Evolutionary conservation across 345 rosid genomes (phyloP), one percentile per base, ranked within the genome.

Genomic region (Dipteronia sinensis): DNA sequence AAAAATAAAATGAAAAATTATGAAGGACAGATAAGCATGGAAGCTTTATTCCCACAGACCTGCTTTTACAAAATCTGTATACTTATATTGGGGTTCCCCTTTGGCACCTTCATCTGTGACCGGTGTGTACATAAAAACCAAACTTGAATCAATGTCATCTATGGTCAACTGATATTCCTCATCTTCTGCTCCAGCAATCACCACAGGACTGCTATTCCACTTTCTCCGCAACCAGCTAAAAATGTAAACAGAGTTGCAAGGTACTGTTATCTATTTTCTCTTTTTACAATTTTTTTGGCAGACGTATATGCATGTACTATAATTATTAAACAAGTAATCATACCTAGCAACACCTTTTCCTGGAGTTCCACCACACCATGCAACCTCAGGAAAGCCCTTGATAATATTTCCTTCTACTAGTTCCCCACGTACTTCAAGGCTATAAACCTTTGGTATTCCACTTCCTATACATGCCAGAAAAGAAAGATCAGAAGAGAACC

Each of bases 321-420:
- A 59, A 73, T 71, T 74, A 56, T 49, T 67, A 79, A 42, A 25
- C 55, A 38, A 74, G 59, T 34, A 63, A 72, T 49, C 78, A 75
- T 70, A 93, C 99, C 99, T 95, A 40, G 96, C 88, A 84, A 95
- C 97, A 66, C 99, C 90, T 81, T 91, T 95, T 74, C 97, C 98
- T 0, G 98, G 98, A 77, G 90, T 92, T 77, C 97, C 99, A 76
- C 99, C 99, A 72, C 98, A 92, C 99, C 99, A 95, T 79, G 99
- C 98, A 80, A 95, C 91, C 82, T 87, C 86, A 77, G 94, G 95
- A 66, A 85, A 81, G 56, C 98, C 98, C 80, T 82, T 90, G 76
- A 95, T 72, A 65, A 80, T 64, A 76, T 88, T 90, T 76, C 98
- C 99, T 83, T 95, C 99, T 51, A 93, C 88, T 69, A 95, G 87